Evolutionary conservation across 2,329 filamentous ascomycete genomes (phyloP).

Genomic region (Berkeleyomyces rouxiae): DNA sequence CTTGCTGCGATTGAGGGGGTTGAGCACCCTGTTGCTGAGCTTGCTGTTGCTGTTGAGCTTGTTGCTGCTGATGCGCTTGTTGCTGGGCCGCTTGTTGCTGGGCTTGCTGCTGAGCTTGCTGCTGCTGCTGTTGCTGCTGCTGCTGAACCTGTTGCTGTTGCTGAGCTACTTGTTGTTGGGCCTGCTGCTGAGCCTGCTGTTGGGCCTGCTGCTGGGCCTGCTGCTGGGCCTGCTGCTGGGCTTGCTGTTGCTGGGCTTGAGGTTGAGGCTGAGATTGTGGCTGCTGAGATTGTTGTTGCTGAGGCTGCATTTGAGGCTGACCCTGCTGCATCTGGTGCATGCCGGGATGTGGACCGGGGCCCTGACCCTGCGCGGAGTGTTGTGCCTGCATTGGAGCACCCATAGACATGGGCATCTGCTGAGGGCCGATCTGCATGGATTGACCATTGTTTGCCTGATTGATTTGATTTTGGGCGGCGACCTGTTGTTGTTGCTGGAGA

Average conservation of each 20-base stretch:
- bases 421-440: constrained; percentile 31
- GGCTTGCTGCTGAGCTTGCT: constrained; percentile 24
- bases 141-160: constrained; percentile 21
- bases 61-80: constrained; percentile 22
- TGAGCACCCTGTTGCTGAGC: neutral
- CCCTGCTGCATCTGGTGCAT: constrained; percentile 18
- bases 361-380: constrained; percentile 14
- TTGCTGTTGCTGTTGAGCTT: constrained; percentile 22
- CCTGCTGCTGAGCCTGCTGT: neutral
- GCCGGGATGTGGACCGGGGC: constrained; percentile 23
- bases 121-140: constrained; percentile 19
- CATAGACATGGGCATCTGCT: constrained; percentile 17
- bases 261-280: constrained; percentile 22
- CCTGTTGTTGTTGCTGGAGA: constrained; percentile 27
- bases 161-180: constrained; percentile 18
- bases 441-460: constrained; percentile 29
- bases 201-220: constrained; percentile 3
- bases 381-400: constrained; percentile 16
- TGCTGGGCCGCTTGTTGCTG: constrained; percentile 19
- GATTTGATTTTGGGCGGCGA: constrained; percentile 22
- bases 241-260: constrained; percentile 21
- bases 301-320: constrained; percentile 1
- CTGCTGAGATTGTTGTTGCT: constrained; percentile 6
- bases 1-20: constrained; percentile 19
- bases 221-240: neutral